Base-by-base conservation (phyloP, 2,329 filamentous ascomycete genomes). In the Curvularia verruculosa region DNA sequence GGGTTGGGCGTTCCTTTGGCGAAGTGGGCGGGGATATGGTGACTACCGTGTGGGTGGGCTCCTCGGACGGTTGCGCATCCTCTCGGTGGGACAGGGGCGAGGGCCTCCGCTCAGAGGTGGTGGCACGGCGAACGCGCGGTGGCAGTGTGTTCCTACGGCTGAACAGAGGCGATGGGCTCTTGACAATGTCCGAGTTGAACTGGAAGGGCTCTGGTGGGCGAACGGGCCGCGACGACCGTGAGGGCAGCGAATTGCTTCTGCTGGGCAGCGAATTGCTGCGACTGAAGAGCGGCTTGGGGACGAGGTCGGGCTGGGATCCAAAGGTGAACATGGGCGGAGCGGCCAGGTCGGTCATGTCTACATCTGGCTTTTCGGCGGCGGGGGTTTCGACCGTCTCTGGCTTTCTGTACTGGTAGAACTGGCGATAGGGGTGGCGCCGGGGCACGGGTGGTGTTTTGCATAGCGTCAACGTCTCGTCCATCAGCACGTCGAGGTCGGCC, bases 211-310 rank as follows among this genome's bases (percentile, higher is more conserved):
- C 57, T 15, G 66, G 57, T 18, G 62, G 63, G 15, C 46, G 21
- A 1, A 19, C n/a, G 13, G 46, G 46, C 15, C 46, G 46, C 31
- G 29, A 18, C 24, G 46, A 37, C 50, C 50, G 43, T 18, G 67
- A 61, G 15, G 64, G 65, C 13, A 61, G 44, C 13, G 59, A 56
- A 44, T 49, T 66, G 41, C 59, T 57, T 41, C 58, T 67, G 61
- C 61, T 41, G n/a, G 64, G 65, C 15, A 61, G 39, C 12, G 59
- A 56, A 40, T 49, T 66, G 41, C 56, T 56, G 36, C 57, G 66
- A 60, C 62, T 68, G 64, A 70, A 73, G 3, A 74, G 61, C 13
- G 71, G 70, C 26, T 56, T 59, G 10, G 71, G 71, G 3, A 68
- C 47, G 12, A 72, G 51, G 15, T 66, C 63, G 7, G 49, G 36